These are phyloP conservation scores for Beta macrorhiza DNA, from an alignment of 179 eudicot genomes.

Conservation along the genomic window DNA sequence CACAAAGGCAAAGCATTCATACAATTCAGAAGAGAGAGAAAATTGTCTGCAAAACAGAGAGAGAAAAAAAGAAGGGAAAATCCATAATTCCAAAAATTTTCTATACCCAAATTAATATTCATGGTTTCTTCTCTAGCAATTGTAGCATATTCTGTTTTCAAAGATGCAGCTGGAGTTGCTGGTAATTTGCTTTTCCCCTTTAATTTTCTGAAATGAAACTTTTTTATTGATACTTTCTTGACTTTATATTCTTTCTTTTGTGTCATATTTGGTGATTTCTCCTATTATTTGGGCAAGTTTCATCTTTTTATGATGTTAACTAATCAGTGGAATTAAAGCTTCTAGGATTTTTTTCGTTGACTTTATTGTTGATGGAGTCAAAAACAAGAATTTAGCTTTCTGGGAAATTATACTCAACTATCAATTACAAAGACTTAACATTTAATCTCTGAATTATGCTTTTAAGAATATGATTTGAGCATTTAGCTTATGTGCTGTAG, in stretches of 20 bases:
- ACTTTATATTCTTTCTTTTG: neutral
- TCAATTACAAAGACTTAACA: too few relatives aligned
- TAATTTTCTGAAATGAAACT: neutral
- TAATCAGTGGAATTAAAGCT: neutral
- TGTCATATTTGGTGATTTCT: neutral
- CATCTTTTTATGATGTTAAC: neutral
- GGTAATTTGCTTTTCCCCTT: slow-evolving; percentile 39
- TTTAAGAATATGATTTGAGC: too few relatives aligned
- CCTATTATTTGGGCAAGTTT: neutral
- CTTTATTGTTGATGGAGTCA: neutral
- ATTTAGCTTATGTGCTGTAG: too few relatives aligned
- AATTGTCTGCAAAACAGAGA: neutral
- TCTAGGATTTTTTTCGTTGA: neutral
- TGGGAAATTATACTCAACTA: neutral
- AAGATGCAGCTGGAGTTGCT: slow-evolving; percentile 70
- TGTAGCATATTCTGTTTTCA: slow-evolving; percentile 39
- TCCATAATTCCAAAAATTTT: neutral
- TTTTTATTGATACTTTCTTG: neutral
- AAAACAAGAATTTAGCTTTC: neutral
- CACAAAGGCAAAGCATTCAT: too few relatives aligned
- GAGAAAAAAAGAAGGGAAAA: neutral
- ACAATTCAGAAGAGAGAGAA: too few relatives aligned
- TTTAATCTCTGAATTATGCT: too few relatives aligned
- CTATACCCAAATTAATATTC: neutral
- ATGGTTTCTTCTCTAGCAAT: slow-evolving; percentile 31